Evolutionary conservation across 169 alveolate genomes (phyloP).

Genomic region (Babesia divergens): DNA sequence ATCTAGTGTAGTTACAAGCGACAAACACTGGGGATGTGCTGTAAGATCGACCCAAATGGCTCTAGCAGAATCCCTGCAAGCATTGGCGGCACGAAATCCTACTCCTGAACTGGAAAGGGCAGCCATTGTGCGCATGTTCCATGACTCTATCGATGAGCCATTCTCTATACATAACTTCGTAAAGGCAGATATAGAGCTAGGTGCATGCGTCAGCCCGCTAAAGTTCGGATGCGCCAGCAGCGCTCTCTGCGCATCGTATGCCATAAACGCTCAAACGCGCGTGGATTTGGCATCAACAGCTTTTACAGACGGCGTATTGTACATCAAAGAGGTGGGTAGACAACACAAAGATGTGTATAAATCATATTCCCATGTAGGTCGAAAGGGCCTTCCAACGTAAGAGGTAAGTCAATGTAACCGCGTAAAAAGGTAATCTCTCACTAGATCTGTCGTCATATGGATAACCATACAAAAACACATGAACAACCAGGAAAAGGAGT

Average conservation of each 20-base stretch:
- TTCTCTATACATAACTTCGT: slow-evolving; percentile 48
- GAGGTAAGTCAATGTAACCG: neutral
- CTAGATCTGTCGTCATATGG: slow-evolving; percentile 28
- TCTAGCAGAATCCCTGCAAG: slow-evolving; percentile 60
- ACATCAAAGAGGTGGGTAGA: slow-evolving; percentile 27
- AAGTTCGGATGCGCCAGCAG: slow-evolving; percentile 55
- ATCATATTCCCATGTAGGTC: neutral
- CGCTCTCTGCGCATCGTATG: slow-evolving; percentile 34
- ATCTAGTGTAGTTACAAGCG: slow-evolving; percentile 26
- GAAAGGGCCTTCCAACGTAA: neutral
- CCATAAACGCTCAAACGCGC: slow-evolving; percentile 8
- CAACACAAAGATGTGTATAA: neutral
- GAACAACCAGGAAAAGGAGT: slow-evolving; percentile 23
- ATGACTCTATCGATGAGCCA: slow-evolving; percentile 15
- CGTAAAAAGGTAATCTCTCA: too few relatives aligned
- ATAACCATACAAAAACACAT: slow-evolving; percentile 33
- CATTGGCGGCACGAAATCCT: neutral
- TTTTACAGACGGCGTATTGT: slow-evolving; percentile 42
- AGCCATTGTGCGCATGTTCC: slow-evolving; percentile 19
- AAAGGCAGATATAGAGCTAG: slow-evolving; percentile 31
- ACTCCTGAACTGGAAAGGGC: neutral
- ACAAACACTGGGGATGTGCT: slow-evolving; percentile 75
- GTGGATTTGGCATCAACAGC: slow-evolving; percentile 33
- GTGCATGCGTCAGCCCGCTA: slow-evolving; percentile 44
- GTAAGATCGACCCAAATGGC: slow-evolving; percentile 74